Conservation (phyloP, 1,284 basidiomycete species). For the Neolentinus lepideus region DNA sequence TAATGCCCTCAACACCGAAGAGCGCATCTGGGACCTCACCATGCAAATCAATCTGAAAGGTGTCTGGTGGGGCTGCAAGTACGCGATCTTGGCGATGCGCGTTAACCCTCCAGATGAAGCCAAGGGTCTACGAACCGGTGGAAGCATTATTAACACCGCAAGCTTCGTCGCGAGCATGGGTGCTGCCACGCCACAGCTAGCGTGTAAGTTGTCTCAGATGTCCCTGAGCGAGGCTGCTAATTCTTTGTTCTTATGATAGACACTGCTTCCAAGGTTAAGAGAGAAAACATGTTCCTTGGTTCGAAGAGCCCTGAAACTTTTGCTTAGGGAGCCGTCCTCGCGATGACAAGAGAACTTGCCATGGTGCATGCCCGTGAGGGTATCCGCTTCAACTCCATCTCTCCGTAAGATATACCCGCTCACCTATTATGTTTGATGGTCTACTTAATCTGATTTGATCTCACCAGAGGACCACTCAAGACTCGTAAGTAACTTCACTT, state of each 20-base stretch:
- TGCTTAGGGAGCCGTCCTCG: conserved; percentile 82
- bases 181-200: conserved; percentile 93
- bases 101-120: conserved; percentile 78
- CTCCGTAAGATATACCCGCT: conserved; percentile 64
- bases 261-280: conserved; percentile 72
- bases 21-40: conserved; percentile 92
- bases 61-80: conserved; percentile 98
- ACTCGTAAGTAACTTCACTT: conserved; percentile 55
- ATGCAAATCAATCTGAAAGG: conserved; percentile 96
- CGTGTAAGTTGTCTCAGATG: conserved; percentile 54
- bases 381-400: conserved; percentile 91
- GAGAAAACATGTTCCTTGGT: too few relatives aligned
- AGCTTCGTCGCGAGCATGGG: conserved; percentile 93
- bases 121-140: conserved; percentile 78
- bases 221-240: background rate
- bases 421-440: conserved; percentile 1
- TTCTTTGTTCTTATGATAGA: conserved; percentile 38
- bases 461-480: conserved; percentile 77
- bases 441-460: conserved; percentile 6
- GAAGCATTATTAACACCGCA: conserved; percentile 96
- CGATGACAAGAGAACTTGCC: conserved; percentile 96
- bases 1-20: conserved; percentile 92
- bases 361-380: conserved; percentile 97
- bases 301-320: background rate
- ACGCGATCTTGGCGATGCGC: conserved; percentile 94